phyloP scores from a whole-genome alignment of 164 flowering plant species.

The Houttuynia cordata region DNA sequence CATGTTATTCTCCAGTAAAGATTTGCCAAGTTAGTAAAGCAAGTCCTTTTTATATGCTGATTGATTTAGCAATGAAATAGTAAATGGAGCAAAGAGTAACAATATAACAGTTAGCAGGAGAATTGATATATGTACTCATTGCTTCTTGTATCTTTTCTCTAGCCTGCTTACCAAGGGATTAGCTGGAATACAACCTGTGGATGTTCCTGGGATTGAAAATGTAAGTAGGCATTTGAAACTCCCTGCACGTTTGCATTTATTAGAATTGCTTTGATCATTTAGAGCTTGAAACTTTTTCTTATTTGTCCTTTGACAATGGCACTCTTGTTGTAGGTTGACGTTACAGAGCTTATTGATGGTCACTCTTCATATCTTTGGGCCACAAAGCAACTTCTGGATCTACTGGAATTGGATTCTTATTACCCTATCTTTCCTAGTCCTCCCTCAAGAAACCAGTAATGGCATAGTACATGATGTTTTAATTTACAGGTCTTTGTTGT shows the following conservation, averaged over 20 bases:
- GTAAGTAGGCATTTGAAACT: conserved; percentile 26
- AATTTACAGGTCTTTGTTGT: too few species aligned
- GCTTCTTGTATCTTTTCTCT: conserved; percentile 10
- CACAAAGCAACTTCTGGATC: conserved; percentile 53
- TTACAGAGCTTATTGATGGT: conserved; percentile 26
- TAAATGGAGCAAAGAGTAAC: too few species aligned
- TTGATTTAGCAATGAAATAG: too few species aligned
- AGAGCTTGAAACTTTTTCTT: neutral
- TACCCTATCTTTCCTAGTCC: conserved; percentile 37
- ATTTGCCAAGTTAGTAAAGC: too few species aligned
- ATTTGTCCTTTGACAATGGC: too few species aligned
- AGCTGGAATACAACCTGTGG: conserved; percentile 89
- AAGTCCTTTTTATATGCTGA: too few species aligned
- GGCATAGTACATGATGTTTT: too few species aligned
- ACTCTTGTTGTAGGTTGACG: conserved; percentile 30
- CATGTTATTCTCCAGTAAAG: too few species aligned
- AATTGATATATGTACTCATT: too few species aligned
- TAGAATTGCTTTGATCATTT: neutral
- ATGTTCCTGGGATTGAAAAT: conserved; percentile 75
- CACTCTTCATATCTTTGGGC: conserved; percentile 70
- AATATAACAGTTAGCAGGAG: too few species aligned
- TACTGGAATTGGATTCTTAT: conserved; percentile 64
- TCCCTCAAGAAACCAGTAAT: conserved; percentile 7
- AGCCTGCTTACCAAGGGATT: conserved; percentile 90
- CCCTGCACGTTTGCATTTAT: too few species aligned